Evolutionary conservation across 495 filamentous ascomycete species (phyloP).

Genomic region (Neurospora sp.): DNA sequence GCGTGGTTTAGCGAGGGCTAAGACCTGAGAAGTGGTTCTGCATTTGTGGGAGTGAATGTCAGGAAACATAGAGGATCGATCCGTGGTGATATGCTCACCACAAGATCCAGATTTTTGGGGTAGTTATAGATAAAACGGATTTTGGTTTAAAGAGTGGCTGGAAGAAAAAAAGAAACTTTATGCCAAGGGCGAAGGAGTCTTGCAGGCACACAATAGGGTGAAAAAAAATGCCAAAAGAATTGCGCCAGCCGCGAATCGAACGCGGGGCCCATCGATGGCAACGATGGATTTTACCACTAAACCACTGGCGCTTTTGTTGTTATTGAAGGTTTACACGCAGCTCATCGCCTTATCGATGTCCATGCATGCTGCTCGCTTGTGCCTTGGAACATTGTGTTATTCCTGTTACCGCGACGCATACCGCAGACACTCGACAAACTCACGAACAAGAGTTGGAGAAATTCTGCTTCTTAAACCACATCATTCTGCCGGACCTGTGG

Average conservation of each 20-base stretch:
- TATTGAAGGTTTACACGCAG: neutral
- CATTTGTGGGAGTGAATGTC: neutral
- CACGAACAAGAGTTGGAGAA: neutral
- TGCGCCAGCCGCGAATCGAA: conserved; percentile 41
- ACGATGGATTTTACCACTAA: conserved; percentile 46
- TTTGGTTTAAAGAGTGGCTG: neutral
- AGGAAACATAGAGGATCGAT: neutral
- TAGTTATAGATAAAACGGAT: neutral
- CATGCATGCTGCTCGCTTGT: neutral
- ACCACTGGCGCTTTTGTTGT: conserved; percentile 22
- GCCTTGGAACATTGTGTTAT: neutral
- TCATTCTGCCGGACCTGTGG: neutral
- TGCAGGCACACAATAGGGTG: neutral
- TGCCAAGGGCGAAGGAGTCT: neutral
- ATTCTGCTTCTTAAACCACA: neutral
- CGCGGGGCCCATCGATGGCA: conserved; percentile 44
- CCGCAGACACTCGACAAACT: neutral
- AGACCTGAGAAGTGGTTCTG: neutral
- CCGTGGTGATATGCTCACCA: neutral
- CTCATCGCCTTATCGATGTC: neutral
- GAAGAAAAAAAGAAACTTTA: neutral
- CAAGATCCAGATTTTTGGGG: neutral
- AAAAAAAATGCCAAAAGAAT: conserved; percentile 5
- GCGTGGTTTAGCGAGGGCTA: neutral
- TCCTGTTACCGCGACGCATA: neutral